Conservation (phyloP, 805 yeast genomes). For the Sugiyamaella boreocaroliniensis region DNA sequence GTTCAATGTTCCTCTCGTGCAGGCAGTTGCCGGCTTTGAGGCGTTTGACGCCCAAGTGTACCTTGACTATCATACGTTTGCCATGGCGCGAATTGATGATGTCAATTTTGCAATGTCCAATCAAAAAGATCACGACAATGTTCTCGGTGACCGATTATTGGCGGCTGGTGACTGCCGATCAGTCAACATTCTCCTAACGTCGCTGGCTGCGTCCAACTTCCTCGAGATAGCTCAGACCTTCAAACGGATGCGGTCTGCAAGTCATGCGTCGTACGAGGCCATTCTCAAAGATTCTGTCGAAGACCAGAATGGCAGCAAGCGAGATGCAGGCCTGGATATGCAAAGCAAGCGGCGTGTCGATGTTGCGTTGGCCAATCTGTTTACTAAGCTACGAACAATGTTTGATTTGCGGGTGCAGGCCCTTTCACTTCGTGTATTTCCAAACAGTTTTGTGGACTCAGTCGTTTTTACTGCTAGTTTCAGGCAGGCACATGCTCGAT, state of each 20-base stretch:
- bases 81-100: conserved; percentile 48
- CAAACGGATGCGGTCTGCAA: conserved; percentile 66
- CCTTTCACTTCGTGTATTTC: conserved; percentile 60
- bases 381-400: conserved; percentile 49
- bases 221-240: conserved; percentile 70
- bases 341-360: conserved; percentile 4
- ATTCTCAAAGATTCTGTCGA: conserved; percentile 54
- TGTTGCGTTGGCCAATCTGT: conserved; percentile 8
- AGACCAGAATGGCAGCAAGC: conserved; percentile 25
- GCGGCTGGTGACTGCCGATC: conserved; percentile 51
- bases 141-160: conserved; percentile 13
- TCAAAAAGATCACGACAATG: conserved; percentile 45
- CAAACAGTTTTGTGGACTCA: conserved; percentile 71
- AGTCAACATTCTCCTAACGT: conserved; percentile 62
- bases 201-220: conserved; percentile 77
- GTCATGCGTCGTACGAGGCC: conserved; percentile 63
- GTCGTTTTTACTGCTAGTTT: conserved; percentile 54
- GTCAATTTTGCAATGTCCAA: conserved; percentile 57
- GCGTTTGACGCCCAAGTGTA: conserved; percentile 54
- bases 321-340: not conserved
- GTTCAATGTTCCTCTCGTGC: conserved; percentile 59
- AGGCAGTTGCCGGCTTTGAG: conserved; percentile 51
- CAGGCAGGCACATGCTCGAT: conserved; percentile 24
- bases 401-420: conserved; percentile 55
- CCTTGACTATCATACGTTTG: conserved; percentile 81